These are phyloP conservation scores for Podospora fimiseda DNA, from an alignment of 495 filamentous ascomycete species.

Conservation along the genomic window DNA sequence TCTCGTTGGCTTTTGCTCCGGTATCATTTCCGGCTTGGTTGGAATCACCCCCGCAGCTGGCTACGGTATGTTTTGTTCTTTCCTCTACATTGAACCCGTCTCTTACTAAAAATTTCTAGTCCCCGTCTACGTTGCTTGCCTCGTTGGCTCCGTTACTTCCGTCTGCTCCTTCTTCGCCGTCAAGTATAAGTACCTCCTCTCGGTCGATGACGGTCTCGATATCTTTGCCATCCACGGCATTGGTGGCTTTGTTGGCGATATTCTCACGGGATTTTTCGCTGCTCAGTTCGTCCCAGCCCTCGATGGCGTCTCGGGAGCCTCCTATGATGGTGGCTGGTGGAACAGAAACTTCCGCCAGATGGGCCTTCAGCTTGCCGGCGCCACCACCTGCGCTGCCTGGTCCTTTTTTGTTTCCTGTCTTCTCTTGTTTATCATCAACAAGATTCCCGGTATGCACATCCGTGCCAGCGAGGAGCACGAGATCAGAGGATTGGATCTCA, in stretches of 20 bases:
- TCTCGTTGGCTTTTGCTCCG: conserved; percentile 94
- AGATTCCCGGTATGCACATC: conserved; percentile 66
- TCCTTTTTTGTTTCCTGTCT: conserved; percentile 71
- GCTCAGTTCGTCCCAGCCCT: conserved; percentile 53
- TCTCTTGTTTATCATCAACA: conserved; percentile 71
- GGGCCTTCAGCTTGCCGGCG: conserved; percentile 72
- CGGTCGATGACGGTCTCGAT: conserved; percentile 71
- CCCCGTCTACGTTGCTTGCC: conserved; percentile 69
- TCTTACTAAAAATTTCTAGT: conserved; percentile 48
- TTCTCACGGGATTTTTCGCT: conserved; percentile 73
- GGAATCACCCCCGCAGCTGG: conserved; percentile 80
- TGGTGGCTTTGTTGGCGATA: conserved; percentile 69
- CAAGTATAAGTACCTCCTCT: conserved; percentile 75
- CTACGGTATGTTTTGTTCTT: conserved; percentile 8
- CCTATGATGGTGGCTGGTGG: conserved; percentile 44
- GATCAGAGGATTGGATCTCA: conserved; percentile 71
- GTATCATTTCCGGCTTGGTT: conserved; percentile 78
- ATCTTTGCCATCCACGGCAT: conserved; percentile 77
- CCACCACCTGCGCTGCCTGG: conserved; percentile 64
- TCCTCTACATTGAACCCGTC: too few species aligned
- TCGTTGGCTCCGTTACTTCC: conserved; percentile 75
- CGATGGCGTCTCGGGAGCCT: conserved; percentile 58
- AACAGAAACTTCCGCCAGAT: conserved; percentile 63
- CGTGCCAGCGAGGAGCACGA: conserved; percentile 69
- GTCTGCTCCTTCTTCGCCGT: conserved; percentile 81